Percentiles rank a stretch among this genome's conserved stretches.
phyloP scores from a whole-genome alignment of 306 rosid genomes.

The Cicer arietinum region DNA sequence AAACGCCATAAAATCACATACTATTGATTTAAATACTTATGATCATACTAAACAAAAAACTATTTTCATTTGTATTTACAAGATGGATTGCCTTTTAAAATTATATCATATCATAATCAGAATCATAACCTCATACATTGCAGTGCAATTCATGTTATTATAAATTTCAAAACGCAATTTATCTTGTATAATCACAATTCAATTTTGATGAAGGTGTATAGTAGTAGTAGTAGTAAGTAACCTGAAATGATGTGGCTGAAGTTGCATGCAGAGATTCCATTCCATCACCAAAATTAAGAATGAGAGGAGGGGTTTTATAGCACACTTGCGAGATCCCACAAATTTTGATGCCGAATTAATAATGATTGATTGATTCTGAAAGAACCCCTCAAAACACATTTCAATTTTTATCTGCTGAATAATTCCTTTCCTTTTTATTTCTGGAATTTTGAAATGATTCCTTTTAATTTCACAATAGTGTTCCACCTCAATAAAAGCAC shows the following conservation, averaged over 20 bases:
- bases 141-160: no score
- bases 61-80: no score
- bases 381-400: background rate
- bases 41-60: no score
- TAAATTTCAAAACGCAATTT: no score
- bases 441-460: background rate
- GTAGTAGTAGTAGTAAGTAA: background rate
- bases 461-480: background rate
- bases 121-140: no score
- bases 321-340: background rate
- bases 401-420: background rate
- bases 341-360: slow-evolving; percentile 2
- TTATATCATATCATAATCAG: no score
- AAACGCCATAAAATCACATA: slow-evolving; percentile 4
- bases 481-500: background rate
- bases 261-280: background rate
- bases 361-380: background rate
- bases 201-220: background rate
- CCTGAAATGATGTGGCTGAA: background rate
- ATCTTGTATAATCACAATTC: no score
- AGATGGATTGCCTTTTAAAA: no score
- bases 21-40: background rate
- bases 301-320: background rate
- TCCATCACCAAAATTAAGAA: background rate
- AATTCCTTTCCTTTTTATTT: slow-evolving; percentile 12